Evolutionary conservation across 1,139 yeast genomes (phyloP).

Genomic region (Suhomyces taliae): DNA sequence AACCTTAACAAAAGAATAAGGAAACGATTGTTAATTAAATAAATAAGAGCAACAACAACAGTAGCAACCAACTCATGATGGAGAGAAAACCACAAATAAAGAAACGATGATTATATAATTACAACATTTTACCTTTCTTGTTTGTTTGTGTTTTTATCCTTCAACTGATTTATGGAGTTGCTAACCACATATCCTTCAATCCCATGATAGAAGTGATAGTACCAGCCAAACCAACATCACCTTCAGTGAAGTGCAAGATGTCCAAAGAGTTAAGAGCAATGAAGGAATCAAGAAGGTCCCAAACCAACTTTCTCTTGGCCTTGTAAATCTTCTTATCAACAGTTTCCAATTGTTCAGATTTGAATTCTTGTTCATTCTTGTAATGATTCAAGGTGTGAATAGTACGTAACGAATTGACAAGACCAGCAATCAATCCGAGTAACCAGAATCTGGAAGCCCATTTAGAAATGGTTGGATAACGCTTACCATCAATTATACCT

Average conservation of each 20-base stretch:
- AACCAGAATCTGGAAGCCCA: constrained; percentile 75
- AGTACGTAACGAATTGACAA: constrained; percentile 53
- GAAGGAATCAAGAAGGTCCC: constrained; percentile 77
- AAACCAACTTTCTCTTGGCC: constrained; percentile 65
- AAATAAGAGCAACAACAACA: no score
- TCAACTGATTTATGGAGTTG: constrained; percentile 15
- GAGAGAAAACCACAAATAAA: no score
- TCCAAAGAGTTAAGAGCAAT: constrained; percentile 74
- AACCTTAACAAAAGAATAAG: no score
- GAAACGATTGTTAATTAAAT: no score
- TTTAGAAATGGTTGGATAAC: constrained; percentile 36
- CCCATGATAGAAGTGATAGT: constrained; percentile 79
- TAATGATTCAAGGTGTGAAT: constrained; percentile 15
- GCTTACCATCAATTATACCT: constrained; percentile 39
- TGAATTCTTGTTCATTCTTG: constrained; percentile 11
- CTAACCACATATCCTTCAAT: constrained; percentile 67
- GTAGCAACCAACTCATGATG: no score
- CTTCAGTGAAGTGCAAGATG: constrained; percentile 67
- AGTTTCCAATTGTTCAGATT: constrained; percentile 37
- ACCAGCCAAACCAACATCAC: constrained; percentile 84
- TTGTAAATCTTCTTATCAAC: constrained; percentile 33
- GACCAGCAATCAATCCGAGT: constrained; percentile 63
- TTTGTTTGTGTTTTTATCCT: no score
- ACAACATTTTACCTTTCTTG: no score
- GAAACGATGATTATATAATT: no score